A percentile compares a stretch with the other conserved stretches of the same genome.
These are phyloP conservation scores for Ganoderma meredithae DNA, from an alignment of 1,284 basidiomycete genomes.

Conservation along the genomic window DNA sequence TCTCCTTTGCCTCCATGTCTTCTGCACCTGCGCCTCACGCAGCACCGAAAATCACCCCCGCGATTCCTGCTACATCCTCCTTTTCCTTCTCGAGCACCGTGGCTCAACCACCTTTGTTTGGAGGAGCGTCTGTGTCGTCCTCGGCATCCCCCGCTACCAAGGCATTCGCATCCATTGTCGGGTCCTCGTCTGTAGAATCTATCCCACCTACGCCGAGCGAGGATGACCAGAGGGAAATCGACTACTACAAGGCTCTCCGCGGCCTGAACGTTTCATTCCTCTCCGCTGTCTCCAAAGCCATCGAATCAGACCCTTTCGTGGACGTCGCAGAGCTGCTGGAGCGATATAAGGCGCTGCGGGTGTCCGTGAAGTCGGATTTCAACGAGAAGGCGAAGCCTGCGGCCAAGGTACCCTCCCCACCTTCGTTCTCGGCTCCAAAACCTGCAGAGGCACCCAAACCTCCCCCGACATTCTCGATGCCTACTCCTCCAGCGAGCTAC, in stretches of 20 bases:
- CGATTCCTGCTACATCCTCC: slow-evolving; percentile 32
- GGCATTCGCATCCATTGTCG: slow-evolving; percentile 44
- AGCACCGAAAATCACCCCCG: slow-evolving; percentile 18
- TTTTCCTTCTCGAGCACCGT: slow-evolving; percentile 38
- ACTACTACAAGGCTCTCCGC: slow-evolving; percentile 79
- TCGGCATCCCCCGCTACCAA: slow-evolving; percentile 47
- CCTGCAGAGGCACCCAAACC: slow-evolving; percentile 15
- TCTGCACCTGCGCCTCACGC: slow-evolving; percentile 26
- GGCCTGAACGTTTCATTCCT: slow-evolving; percentile 83
- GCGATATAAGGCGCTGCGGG: slow-evolving; percentile 69
- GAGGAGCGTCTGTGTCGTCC: slow-evolving; percentile 34
- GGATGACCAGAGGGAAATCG: slow-evolving; percentile 47
- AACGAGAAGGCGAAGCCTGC: slow-evolving; percentile 47
- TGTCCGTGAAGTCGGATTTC: slow-evolving; percentile 64
- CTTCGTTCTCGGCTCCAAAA: slow-evolving; percentile 8
- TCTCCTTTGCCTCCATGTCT: slow-evolving; percentile 30
- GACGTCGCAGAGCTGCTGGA: slow-evolving; percentile 70
- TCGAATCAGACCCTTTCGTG: slow-evolving; percentile 81
- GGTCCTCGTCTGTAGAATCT: slow-evolving; percentile 23
- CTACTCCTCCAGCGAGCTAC: slow-evolving; percentile 49
- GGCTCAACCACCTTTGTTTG: slow-evolving; percentile 21
- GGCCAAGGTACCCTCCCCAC: slow-evolving; percentile 9
- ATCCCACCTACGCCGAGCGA: slow-evolving; percentile 33
- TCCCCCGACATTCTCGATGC: slow-evolving; percentile 43
- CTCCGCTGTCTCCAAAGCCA: slow-evolving; percentile 63